Percentiles rank a stretch among this genome's conserved stretches.
Conservation (phyloP, 257 asterid genomes). For the Solanum neorickii region DNA sequence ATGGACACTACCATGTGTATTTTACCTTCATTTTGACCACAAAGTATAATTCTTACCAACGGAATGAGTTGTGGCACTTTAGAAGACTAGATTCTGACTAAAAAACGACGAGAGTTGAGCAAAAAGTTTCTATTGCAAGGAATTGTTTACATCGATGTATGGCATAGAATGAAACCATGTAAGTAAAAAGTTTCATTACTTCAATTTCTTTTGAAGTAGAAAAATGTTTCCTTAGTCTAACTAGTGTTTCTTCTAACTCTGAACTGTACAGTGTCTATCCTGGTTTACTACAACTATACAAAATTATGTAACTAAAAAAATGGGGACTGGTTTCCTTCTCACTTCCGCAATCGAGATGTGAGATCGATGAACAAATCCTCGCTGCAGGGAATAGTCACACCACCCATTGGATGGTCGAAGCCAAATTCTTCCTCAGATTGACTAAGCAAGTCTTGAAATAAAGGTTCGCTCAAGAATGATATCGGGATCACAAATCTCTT, state of each 20-base stretch:
- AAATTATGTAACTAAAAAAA: not conserved
- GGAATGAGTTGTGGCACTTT: not conserved
- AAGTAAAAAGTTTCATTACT: not conserved
- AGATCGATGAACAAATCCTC: not conserved
- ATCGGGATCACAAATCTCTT: not conserved
- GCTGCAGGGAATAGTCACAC: not conserved
- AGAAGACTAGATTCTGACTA: not conserved
- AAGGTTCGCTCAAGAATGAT: not conserved
- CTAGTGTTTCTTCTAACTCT: not conserved
- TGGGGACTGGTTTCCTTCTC: not conserved
- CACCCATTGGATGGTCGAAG: not conserved
- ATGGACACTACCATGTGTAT: not conserved
- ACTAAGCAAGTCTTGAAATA: not conserved
- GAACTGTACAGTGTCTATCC: not conserved
- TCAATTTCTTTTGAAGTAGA: not conserved
- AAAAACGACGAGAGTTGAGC: not conserved
- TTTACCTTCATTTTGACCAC: not conserved
- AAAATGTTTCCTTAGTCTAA: not conserved
- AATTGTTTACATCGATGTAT: not conserved
- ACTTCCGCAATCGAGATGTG: slow-evolving; percentile 2
- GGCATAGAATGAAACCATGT: too few species aligned
- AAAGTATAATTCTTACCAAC: not conserved
- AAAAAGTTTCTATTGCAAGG: not conserved
- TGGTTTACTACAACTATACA: not conserved
- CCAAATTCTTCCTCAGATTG: not conserved